Base-by-base conservation (phyloP, 129 eudicot species). In the Arctium lappa region DNA sequence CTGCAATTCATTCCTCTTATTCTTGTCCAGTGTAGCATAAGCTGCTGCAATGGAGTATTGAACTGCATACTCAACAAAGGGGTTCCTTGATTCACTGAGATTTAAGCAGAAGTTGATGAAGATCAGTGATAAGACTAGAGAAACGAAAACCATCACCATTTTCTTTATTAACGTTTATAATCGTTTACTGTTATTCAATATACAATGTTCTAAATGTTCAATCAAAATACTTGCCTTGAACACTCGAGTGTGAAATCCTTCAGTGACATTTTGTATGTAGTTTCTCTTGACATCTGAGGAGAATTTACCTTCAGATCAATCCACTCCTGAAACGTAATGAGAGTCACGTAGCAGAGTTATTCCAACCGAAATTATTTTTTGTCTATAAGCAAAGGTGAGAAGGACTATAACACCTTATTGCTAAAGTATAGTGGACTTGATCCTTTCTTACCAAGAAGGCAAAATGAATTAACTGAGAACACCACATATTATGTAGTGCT, bases 201-300 rank as follows among this genome's bases (percentile, higher is more conserved):
- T 40, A 82, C 10, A 69, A 13, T 18, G 39, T n/a, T 69, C 0
- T 34, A 46, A 46, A 69, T 8, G 50, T n/a, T 29, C 0, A 13
- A 50, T 83, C 11, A 77, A 70, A 39, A 69, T 9, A 73, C 91
- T 88, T 86, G 73, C 95, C 98, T 89, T 10, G 97, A 87, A 83
- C 90, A 79, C 80, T 90, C 90, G 53, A 92, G 91, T 31, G 85
- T 80, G 32, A 92, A 79, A 88, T 92, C 85, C 73, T 92, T 89
- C 7, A 90, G 71, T 56, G 98, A 92, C 90, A 94, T 42, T 87
- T 90, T 94, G 85, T 94, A 94, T 82, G 78, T 79, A n/a, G 91
- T 92, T 88, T 94, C 97, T 87, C 98, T 89, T 65, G 88, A 85
- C 94, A 94, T 93, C 86, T 92, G 97, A 70, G 98, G 97, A 78